phyloP scores from a whole-genome alignment of 495 filamentous ascomycete genomes.

The Stereocaulon alpinum region DNA sequence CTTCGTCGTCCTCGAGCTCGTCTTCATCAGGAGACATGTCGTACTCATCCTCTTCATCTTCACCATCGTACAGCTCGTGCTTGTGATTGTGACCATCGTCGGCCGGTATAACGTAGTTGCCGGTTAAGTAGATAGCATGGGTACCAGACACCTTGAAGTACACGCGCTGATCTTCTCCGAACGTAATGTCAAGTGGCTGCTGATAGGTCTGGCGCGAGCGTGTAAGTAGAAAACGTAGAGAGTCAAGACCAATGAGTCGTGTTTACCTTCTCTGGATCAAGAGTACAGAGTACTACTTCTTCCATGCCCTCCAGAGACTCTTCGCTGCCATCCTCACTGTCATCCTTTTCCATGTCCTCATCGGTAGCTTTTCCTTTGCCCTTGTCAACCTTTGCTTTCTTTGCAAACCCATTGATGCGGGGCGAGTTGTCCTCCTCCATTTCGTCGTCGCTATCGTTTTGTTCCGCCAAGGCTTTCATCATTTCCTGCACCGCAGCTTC shows the following conservation, averaged over 20 bases:
- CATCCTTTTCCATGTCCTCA: conserved; percentile 54
- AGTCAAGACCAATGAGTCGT: background rate
- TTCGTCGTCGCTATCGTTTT: conserved; percentile 42
- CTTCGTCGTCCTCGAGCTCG: conserved; percentile 58
- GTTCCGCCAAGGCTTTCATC: conserved; percentile 24
- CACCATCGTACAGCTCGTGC: conserved; percentile 45
- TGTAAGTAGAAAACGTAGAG: conserved; percentile 13
- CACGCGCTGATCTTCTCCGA: conserved; percentile 73
- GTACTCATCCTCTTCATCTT: conserved; percentile 63
- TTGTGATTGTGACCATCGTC: conserved; percentile 41
- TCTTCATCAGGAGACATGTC: conserved; percentile 76
- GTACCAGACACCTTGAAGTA: conserved; percentile 90
- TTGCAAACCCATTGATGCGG: conserved; percentile 51
- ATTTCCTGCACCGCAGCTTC: conserved; percentile 46
- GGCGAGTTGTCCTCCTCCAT: conserved; percentile 52
- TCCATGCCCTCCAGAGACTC: conserved; percentile 53
- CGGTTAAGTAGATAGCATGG: conserved; percentile 81
- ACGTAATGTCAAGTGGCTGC: conserved; percentile 85
- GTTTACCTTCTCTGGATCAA: conserved; percentile 71
- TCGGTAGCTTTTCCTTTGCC: conserved; percentile 68
- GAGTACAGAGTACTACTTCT: conserved; percentile 85
- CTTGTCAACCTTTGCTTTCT: conserved; percentile 50
- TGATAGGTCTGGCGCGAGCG: conserved; percentile 66
- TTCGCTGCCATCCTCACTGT: conserved; percentile 51
- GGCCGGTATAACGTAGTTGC: conserved; percentile 73